Evolutionary conservation across 2,329 filamentous ascomycete species (phyloP), one percentile per base, ranked within the genome.

Genomic region (Sporothrix brasiliensis): DNA sequence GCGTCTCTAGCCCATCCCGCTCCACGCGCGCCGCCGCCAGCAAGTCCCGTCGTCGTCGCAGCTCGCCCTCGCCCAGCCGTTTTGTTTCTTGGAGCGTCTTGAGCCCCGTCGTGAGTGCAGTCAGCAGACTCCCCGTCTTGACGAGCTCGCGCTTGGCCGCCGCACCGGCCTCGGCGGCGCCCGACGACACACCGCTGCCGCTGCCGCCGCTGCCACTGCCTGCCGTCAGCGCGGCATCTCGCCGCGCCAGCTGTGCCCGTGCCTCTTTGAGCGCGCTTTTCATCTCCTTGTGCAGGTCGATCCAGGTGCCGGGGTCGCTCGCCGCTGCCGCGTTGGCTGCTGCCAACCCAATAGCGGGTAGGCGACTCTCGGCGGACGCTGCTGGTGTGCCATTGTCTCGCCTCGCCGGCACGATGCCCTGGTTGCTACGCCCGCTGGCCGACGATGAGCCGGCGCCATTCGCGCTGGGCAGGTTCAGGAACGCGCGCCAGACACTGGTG

Each of bases 141-240:
- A 94, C 85, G 11, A 95, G 83, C 50, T 87, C 88, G 74, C 86
- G 88, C 82, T 93, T 94, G 16, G 92, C 92, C n/a, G 88, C 88
- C 0, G 90, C 88, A 0, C 88, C 88, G 0, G 90, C 89, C 77
- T 92, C 89, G 58, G 84, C 79, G 4, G 83, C 84, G 3, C 69
- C 60, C 2, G 69, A 66, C 14, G 66, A 52, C 0, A 61, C 56
- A 21, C 44, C 16, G 1, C 24, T 49, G 30, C 66, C 58, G 9
- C 30, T n/a, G 0, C 66, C 58, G 30, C 66, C 58, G 9, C 30
- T n/a, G 0, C 66, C 58, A 10, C 24, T 21, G 0, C 79, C 80
- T 0, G 39, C 77, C 77, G 61, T 58, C 41, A 58, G 14, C n/a
- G 88, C 88, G 21, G 84, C 86, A 76, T 95, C 92, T 63, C 92